Evolutionary conservation across 306 rosid genomes (phyloP), one percentile per base, ranked within the genome.

Genomic region (Cicer pinnatifidum): DNA sequence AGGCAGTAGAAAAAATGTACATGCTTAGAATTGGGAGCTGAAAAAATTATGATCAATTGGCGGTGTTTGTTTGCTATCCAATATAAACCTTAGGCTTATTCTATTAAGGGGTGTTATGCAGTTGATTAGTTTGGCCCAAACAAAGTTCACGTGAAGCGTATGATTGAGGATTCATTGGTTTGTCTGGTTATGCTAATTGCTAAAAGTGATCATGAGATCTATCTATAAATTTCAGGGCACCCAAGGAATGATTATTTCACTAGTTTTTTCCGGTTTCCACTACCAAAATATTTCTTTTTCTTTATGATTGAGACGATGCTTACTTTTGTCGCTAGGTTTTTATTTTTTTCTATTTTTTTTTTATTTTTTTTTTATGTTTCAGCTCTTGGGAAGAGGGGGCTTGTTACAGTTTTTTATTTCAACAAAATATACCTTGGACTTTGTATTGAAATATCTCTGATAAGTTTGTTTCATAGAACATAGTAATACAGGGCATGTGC

Each of bases 351-450:
- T n/a, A n/a, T 20, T 20, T 20, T 20, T 19, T 1, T 19, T 20
- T 20, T 1, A 20, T 23, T 2, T 23, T 23, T 2, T 28, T 3
- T 11, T 8, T 15, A 59, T 71, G 70, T 64, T 28, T 19, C 67
- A 43, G 41, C 63, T 72, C 43, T 23, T 28, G 23, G 54, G 61
- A 54, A 44, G 54, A 23, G 44, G 50, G 50, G 12, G 8, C 75
- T 65, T 45, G 17, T 57, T 46, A 23, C 15, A n/a, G 23, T 48
- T 38, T 51, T 11, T 73, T 58, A 67, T 50, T 73, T 20, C 59
- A 48, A 47, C 39, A 61, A 6, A 13, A 58, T 40, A 75, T 68
- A 76, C 58, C 33, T 69, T 73, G 40, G 72, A 33, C 44, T 52
- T 61, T 61, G 46, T 28, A 66, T 65, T 54, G 67, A 63, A 39